Conservation (phyloP, 2,329 filamentous ascomycete species). For the Fusarium metavorans region DNA sequence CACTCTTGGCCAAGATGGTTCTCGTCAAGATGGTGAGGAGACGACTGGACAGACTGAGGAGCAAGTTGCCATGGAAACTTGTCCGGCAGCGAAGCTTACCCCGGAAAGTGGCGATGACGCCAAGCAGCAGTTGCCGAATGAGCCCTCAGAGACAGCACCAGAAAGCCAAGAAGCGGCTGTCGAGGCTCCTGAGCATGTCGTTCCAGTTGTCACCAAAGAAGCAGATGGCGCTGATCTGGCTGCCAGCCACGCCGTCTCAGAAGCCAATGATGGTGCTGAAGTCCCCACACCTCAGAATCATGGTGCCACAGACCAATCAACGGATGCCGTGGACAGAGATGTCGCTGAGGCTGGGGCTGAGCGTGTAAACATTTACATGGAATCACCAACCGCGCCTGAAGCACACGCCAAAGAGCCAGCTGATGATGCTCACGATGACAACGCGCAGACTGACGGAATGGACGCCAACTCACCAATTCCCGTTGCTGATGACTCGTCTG, state of each 20-base stretch:
- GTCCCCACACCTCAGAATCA: slow-evolving; percentile 10
- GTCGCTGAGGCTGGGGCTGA: slow-evolving; percentile 9
- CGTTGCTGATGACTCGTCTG: background rate
- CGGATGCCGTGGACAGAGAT: background rate
- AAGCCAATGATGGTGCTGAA: slow-evolving; percentile 7
- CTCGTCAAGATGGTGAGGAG: background rate
- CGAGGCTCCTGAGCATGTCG: background rate
- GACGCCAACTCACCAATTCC: slow-evolving; percentile 14
- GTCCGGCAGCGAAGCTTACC: background rate
- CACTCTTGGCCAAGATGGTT: background rate
- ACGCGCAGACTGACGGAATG: slow-evolving; percentile 25
- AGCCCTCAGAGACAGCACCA: background rate
- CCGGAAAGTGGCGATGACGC: background rate
- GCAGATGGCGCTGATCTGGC: background rate
- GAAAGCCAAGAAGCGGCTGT: background rate
- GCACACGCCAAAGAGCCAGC: slow-evolving; percentile 10
- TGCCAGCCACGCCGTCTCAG: slow-evolving; percentile 5
- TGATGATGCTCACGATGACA: slow-evolving; percentile 20
- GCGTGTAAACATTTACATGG: slow-evolving; percentile 16
- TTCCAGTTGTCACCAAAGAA: background rate
- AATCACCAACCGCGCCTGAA: slow-evolving; percentile 7
- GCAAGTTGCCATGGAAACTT: background rate
- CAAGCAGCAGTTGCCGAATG: background rate
- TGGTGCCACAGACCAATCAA: slow-evolving; percentile 28
- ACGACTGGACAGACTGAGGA: background rate